Evolutionary conservation across 1,284 basidiomycete genomes (phyloP), one percentile per base, ranked within the genome.

Genomic region (Trametes sp.): DNA sequence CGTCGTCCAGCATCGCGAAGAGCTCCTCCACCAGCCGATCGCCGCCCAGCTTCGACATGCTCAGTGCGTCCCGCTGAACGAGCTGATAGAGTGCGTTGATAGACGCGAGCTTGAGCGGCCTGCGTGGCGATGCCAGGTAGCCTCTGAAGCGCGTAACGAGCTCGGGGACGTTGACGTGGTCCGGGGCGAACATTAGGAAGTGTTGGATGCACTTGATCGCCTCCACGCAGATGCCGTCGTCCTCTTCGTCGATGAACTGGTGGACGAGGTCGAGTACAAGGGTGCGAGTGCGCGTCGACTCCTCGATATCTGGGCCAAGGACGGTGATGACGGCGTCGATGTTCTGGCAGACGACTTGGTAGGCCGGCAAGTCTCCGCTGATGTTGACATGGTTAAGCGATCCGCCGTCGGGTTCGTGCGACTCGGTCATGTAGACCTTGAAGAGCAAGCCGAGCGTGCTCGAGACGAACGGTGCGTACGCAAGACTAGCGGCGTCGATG

Each of bases 31-130:
- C 98, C 9, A 99, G 84, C 52, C 86, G 86, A 76, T 98, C 96
- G 1, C 98, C 98, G 19, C 98, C 98, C 2, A 98, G 78, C 71
- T 92, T 93, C 16, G 95, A 98, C 86, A 99, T 94, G 5, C 90
- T 82, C 4, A 96, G 77, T 0, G 96, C 96, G 76, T 99, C 95
- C 64, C 95, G 91, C 78, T 99, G 98, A 0, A 98, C 96, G 23
- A 99, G 92, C 74, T 98, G 97, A 74, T 99, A 98, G 21, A 99
- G 81, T 0, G 94, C 95, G 70, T 97, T 95, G 74, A 98, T 97
- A 0, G 96, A 94, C 1, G 96, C 95, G 6, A 96, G 85, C 78
- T 97, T 98, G 63, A 98, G 85, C 5, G 94, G 91, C 26, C 94
- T 81, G 16, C 93, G 85, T 11, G 90, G 84, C 1, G 94, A 95